Conservation (phyloP, 2,329 filamentous ascomycete genomes). For the Colletotrichum gloeosporioides region DNA sequence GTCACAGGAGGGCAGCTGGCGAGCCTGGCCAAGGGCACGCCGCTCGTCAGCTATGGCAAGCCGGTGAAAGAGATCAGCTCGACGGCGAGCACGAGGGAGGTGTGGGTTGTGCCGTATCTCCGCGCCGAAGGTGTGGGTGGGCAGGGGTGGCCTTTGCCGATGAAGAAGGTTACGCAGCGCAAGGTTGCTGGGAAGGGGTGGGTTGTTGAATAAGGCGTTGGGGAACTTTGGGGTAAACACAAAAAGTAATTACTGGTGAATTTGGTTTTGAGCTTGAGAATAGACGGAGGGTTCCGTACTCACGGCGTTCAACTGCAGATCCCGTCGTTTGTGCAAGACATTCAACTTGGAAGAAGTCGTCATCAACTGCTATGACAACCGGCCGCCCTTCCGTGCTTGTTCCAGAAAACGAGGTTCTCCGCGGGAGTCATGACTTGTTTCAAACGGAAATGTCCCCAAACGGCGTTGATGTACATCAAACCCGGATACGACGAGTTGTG, state of each 20-base stretch:
- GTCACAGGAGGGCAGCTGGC: constrained; percentile 78
- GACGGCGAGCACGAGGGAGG: constrained; percentile 64
- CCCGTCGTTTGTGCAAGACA: neutral
- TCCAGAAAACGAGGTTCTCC: neutral
- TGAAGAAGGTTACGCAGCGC: constrained; percentile 83
- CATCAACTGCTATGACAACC: neutral
- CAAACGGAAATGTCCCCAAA: neutral
- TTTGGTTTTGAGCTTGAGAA: neutral
- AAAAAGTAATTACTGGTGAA: neutral
- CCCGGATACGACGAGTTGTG: neutral
- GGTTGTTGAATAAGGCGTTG: constrained; percentile 61
- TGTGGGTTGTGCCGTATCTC: constrained; percentile 82
- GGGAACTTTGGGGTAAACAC: neutral
- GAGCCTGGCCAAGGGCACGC: constrained; percentile 82
- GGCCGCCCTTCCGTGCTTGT: neutral
- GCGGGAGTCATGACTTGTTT: neutral
- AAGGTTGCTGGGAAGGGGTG: constrained; percentile 76
- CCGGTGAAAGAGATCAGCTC: constrained; percentile 80
- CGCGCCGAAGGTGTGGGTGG: constrained; percentile 70
- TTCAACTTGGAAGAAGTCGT: neutral
- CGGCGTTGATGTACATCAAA: neutral
- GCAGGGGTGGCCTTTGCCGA: constrained; percentile 83
- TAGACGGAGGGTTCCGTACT: neutral
- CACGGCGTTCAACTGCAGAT: neutral
- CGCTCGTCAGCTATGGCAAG: constrained; percentile 84